These are phyloP conservation scores for Trametes cinnabarina DNA, from an alignment of 768 basidiomycete genomes.

Conservation along the genomic window DNA sequence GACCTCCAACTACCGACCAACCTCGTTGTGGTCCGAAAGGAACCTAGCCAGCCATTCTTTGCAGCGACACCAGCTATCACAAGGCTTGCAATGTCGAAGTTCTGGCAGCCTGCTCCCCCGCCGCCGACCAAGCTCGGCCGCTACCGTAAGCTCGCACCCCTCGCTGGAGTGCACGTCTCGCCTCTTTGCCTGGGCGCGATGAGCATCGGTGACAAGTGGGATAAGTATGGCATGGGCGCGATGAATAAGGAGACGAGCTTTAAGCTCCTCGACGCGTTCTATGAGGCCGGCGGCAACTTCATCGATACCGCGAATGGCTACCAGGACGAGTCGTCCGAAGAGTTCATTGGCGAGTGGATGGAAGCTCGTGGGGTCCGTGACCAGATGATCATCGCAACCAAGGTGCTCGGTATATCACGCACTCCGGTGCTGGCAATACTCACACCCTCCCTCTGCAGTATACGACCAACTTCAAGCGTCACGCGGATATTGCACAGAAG, in stretches of 20 bases:
- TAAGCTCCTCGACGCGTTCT: constrained; percentile 46
- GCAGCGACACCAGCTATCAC: too few species aligned
- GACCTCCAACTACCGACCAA: too few species aligned
- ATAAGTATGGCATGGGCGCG: constrained; percentile 34
- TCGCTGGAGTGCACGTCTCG: constrained; percentile 47
- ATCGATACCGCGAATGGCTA: constrained; percentile 50
- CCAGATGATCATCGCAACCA: constrained; percentile 49
- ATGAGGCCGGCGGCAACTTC: constrained; percentile 47
- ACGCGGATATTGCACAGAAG: constrained; percentile 22
- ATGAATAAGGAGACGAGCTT: constrained; percentile 44
- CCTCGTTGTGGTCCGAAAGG: too few species aligned
- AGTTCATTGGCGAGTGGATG: constrained; percentile 53
- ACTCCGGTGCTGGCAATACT: too few species aligned
- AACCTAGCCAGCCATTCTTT: too few species aligned
- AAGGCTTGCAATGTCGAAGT: neutral
- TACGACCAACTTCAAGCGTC: constrained; percentile 25
- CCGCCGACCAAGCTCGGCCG: constrained; percentile 29
- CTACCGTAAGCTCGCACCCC: constrained; percentile 40
- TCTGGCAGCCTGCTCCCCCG: constrained; percentile 19
- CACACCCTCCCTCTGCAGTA: constrained; percentile 21
- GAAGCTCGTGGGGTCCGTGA: constrained; percentile 42
- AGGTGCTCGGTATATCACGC: constrained; percentile 29
- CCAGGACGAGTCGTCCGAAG: constrained; percentile 57
- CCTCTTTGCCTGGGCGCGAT: constrained; percentile 48
- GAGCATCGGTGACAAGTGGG: constrained; percentile 49